Evolutionary conservation across 2,329 filamentous ascomycete species (phyloP), one percentile per base, ranked within the genome.

Genomic region (Tolypocladium ophioglossoides): DNA sequence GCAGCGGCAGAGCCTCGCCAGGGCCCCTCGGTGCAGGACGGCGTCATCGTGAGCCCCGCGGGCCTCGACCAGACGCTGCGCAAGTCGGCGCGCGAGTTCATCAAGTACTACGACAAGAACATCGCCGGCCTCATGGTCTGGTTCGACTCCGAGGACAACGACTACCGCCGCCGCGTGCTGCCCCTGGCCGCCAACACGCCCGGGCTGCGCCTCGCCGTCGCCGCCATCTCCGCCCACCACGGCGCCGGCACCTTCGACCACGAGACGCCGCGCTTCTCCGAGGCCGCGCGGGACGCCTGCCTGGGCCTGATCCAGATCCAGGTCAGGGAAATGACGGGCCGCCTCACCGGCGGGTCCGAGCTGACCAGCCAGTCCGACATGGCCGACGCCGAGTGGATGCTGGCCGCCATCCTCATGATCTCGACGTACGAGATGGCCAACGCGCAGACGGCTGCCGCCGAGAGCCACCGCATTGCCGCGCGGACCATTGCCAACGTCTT

Each of bases 71-170:
- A 56, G n/a, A 56, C 57, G 2, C 57, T 60, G 20, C 53, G 55
- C 34, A 53, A 53, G 11, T 62, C 64, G 20, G 54, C 57, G 18
- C 56, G 57, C 7, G 56, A 60, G 12, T 62, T 66, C 46, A 59
- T 66, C 34, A 60, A 65, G 10, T 65, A 67, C 51, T 67, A 64
- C 50, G 62, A 65, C 35, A 62, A 63, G 51, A 57, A 64, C 51
- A 50, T 67, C 30, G 64, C 64, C 3, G 61, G 63, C 7, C 57
- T 66, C 12, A 67, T 67, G 65, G 64, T 67, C 18, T 67, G 65
- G 65, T 56, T 66, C 20, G 65, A 67, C 51, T 63, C 64, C 11
- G 59, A 58, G 4, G 59, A 64, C 20, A 67, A 67, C 38, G 60
- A 61, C 34, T 67, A 67, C 54, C 59, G 64, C 3, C 61, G 59